Evolutionary conservation across 352 stramenopile genomes (phyloP), one percentile per base, ranked within the genome.

Genomic region (Pythium grandisporangium): DNA sequence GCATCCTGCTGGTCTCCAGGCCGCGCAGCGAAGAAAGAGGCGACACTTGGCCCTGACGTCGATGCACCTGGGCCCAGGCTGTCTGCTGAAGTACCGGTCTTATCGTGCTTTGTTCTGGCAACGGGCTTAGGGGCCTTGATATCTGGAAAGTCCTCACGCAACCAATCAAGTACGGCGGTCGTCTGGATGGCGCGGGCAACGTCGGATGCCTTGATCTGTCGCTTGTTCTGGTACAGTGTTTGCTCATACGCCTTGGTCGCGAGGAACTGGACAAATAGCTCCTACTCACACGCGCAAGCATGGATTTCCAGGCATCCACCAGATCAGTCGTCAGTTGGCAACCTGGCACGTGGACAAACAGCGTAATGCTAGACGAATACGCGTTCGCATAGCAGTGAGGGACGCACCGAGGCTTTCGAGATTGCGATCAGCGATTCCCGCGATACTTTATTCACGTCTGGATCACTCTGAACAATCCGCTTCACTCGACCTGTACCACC

Each of bases 381-480:
- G n/a, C n/a, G n/a, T n/a, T n/a, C n/a, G n/a, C n/a, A n/a, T 38
- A 11, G 12, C 12, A 11, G 7, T 11, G 4, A 1, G 10, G 1
- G 7, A 63, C 63, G 32, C 51, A 89, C 93, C 24, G 91, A 89
- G 0, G 86, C 87, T 58, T 97, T 97, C 24, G 86, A 67, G 39
- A 98, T 93, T 3, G 95, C 74, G 30, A 96, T 59, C 4, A 95
- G 61, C 4, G 88, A 89, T 58, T 98, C 91, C 29, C 93, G 95
- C 16, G 84, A 96, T 17, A 98, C 58, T 21, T 92, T 93, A 27
- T 75, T 70, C 3, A 96, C 72, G 41, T 97, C 89, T 1, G 87
- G 82, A 58, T 98, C 92, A 29, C 90, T 83, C 58, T 96, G 88
- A 34, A 95, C 76, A 56, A 98, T 96, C 46, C 95, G 96, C 42